Conservation (phyloP, 2,329 filamentous ascomycete genomes). For the Chaetomium globosum region DNA sequence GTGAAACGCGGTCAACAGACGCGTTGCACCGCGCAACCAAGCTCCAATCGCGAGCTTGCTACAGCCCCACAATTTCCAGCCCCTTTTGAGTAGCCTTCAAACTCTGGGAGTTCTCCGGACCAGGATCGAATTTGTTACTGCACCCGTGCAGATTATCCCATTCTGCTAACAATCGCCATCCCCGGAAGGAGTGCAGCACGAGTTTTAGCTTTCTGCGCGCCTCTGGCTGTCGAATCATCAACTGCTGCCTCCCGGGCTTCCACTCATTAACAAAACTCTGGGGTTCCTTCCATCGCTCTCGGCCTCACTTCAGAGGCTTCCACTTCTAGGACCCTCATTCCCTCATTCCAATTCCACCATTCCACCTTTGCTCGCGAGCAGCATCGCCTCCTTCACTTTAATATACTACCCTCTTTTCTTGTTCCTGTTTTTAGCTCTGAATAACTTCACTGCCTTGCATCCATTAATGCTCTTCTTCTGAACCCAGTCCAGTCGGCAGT, state of each 20-base stretch:
- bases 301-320: not conserved
- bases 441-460: not conserved
- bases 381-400: not conserved
- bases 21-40: slow-evolving; percentile 6
- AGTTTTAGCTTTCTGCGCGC: slow-evolving; percentile 5
- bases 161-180: slow-evolving; percentile 25
- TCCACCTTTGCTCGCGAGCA: not conserved
- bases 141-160: not conserved
- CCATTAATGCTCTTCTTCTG: not conserved
- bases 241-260: slow-evolving; percentile 1
- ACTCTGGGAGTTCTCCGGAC: slow-evolving; percentile 19
- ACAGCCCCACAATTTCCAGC: slow-evolving; percentile 26
- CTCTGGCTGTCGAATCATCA: not conserved
- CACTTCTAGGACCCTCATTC: not conserved
- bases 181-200: slow-evolving; percentile 8
- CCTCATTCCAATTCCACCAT: not conserved
- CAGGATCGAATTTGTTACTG: slow-evolving; percentile 30
- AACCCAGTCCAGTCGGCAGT: not conserved
- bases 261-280: not conserved
- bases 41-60: slow-evolving; percentile 1
- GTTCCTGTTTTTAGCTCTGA: slow-evolving; percentile 5
- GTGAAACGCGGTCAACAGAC: slow-evolving; percentile 20
- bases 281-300: not conserved
- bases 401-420: not conserved
- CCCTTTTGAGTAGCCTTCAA: slow-evolving; percentile 10